These are phyloP conservation scores for Phellopilus nigrolimitatus DNA, from an alignment of 1,284 basidiomycete genomes.

Conservation along the genomic window DNA sequence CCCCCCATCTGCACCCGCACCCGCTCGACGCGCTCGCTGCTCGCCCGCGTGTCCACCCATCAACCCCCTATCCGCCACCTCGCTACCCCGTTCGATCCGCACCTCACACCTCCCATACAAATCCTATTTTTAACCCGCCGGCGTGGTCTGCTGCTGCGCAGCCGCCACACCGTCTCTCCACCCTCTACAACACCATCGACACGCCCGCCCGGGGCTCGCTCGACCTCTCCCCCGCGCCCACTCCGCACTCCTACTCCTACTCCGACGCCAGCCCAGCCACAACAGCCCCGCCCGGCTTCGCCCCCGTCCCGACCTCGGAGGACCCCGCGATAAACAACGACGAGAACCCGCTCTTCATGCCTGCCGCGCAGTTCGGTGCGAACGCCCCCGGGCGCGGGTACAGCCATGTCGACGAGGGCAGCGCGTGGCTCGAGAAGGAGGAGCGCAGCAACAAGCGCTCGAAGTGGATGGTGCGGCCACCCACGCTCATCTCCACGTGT, in stretches of 20 bases:
- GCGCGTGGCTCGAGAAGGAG: slow-evolving; percentile 37
- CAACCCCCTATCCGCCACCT: background rate
- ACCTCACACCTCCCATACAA: no score
- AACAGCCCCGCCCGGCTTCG: slow-evolving; percentile 8
- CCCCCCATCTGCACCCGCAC: slow-evolving; percentile 1
- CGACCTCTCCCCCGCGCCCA: slow-evolving; percentile 19
- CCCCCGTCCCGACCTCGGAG: slow-evolving; percentile 5
- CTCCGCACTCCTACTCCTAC: background rate
- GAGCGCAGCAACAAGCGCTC: slow-evolving; percentile 28
- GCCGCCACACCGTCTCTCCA: slow-evolving; percentile 34
- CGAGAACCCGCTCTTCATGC: slow-evolving; percentile 18
- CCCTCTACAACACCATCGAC: slow-evolving; percentile 23
- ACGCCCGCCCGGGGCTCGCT: slow-evolving; percentile 24
- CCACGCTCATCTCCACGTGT: background rate
- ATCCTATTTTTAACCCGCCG: background rate
- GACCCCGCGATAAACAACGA: background rate
- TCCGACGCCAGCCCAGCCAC: background rate
- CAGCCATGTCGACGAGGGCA: slow-evolving; percentile 17
- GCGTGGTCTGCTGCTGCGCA: slow-evolving; percentile 30
- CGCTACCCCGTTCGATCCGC: background rate
- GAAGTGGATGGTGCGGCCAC: slow-evolving; percentile 35
- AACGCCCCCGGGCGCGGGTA: slow-evolving; percentile 20
- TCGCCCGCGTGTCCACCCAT: background rate
- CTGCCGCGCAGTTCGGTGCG: slow-evolving; percentile 14
- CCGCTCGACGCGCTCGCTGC: background rate